phyloP scores from a whole-genome alignment of 139 green algal species.

The Mesostigma viride region DNA sequence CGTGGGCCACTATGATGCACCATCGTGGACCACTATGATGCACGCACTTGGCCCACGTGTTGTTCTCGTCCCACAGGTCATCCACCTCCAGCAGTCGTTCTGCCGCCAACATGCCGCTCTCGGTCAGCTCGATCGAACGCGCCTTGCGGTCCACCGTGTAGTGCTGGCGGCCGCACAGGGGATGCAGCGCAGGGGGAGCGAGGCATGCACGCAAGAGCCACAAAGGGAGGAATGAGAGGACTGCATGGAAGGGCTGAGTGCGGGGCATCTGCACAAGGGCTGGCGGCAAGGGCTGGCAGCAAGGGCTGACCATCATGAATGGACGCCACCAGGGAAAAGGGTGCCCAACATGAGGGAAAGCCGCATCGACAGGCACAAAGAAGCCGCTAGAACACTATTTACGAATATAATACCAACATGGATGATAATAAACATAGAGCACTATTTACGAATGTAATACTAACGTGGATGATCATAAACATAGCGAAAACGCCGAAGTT shows the following conservation, averaged over 20 bases:
- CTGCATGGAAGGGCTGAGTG: neutral
- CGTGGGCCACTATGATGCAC: no score
- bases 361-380: no score
- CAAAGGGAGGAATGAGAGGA: neutral
- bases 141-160: slow-evolving; percentile 27
- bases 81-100: slow-evolving; percentile 12
- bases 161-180: slow-evolving; percentile 13
- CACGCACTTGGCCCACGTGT: slow-evolving; percentile 44
- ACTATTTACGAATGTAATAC: no score
- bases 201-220: neutral
- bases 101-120: slow-evolving; percentile 26
- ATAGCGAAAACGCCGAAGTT: no score
- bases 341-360: no score
- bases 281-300: neutral
- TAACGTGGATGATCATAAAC: no score
- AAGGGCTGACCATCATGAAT: no score
- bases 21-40: no score
- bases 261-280: neutral
- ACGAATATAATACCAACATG: no score
- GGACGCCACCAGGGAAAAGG: no score
- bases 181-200: neutral
- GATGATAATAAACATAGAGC: no score
- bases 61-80: slow-evolving; percentile 27
- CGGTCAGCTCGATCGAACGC: slow-evolving; percentile 26
- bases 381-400: no score